Evolutionary conservation across 2,329 filamentous ascomycete species (phyloP), one percentile per base, ranked within the genome.

Genomic region (Cladorrhinum sp.): DNA sequence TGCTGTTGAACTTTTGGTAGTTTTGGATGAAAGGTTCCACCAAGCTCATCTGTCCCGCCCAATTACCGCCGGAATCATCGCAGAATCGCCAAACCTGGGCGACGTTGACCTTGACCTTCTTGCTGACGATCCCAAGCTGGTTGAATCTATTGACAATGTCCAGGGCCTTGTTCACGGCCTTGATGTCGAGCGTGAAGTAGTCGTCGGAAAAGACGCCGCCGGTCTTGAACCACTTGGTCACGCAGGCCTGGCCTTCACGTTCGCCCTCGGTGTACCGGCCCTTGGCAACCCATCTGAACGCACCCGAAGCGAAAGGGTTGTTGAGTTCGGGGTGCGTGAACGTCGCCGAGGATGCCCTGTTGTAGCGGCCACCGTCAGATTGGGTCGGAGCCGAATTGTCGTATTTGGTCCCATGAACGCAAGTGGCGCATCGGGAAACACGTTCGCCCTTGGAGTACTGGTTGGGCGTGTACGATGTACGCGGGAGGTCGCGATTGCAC

Each of bases 1-100:
- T 78, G 71, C 75, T 79, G 67, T 78, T 79, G 69, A 77, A 78
- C 67, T 77, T 78, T 61, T 75, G 66, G 64, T 76, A 78, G 63
- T 76, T 74, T 16, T 73, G 60, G 55, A 78, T 77, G 64, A 76
- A 76, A 1, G 76, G 75, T 64, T 78, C 75, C 23, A 62, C 42
- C 1, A 79, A 69, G 3, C 1, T 0, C 21, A 65, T 71, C 24
- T 68, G 61, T 9, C 72, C 73, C 0, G 60, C 60, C 65, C 62
- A 60, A 3, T 30, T 42, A 5, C 36, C 24, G 9, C n/a, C n/a
- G n/a, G 26, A 4, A 3, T n/a, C 9, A 46, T 52, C 46, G 16
- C 64, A 16, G 42, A 71, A 74, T 1, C 2, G 42, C 73, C 74
- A 76, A 5, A 78, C 69, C 0, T 23, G 20, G 6, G 76, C 72